A percentile compares a stretch with the other conserved stretches of the same genome.
Evolutionary conservation across 768 basidiomycete genomes (phyloP).

Genomic region (Tricholomella constricta): DNA sequence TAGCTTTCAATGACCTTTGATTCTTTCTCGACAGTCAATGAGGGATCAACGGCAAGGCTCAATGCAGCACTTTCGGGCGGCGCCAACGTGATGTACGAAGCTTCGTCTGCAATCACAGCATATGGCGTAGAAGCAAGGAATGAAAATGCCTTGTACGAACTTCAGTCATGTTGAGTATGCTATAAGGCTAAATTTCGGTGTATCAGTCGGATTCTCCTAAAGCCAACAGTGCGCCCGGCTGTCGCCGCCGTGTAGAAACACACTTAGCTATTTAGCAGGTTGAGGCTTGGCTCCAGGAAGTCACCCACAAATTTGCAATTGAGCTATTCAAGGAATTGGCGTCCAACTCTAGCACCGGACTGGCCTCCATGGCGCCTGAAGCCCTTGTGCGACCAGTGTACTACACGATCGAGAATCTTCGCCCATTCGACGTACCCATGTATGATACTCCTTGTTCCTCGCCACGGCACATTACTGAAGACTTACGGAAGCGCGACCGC

Average conservation of each 20-base stretch:
- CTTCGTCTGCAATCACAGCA: slow-evolving; percentile 38
- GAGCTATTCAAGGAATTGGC: background rate
- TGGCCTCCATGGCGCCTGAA: slow-evolving; percentile 39
- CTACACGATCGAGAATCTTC: slow-evolving; percentile 40
- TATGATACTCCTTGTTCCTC: slow-evolving; percentile 15
- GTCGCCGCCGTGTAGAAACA: background rate
- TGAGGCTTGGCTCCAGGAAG: slow-evolving; percentile 1
- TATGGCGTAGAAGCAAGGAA: slow-evolving; percentile 42
- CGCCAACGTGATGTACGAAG: slow-evolving; percentile 34
- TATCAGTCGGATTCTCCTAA: slow-evolving; percentile 17
- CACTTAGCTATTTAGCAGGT: background rate
- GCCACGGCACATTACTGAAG: background rate
- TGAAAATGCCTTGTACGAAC: slow-evolving; percentile 47
- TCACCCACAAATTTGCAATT: slow-evolving; percentile 31
- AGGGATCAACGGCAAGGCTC: slow-evolving; percentile 31
- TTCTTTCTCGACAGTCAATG: slow-evolving; percentile 25
- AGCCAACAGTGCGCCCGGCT: slow-evolving; percentile 14
- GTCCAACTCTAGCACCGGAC: slow-evolving; percentile 5
- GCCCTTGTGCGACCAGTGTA: slow-evolving; percentile 40
- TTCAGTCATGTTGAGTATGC: slow-evolving; percentile 15
- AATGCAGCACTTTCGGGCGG: slow-evolving; percentile 26
- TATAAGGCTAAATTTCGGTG: background rate
- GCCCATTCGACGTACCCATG: slow-evolving; percentile 52
- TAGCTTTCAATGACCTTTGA: background rate
- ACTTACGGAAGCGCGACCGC: slow-evolving; percentile 33